These are phyloP conservation scores for Pelargonium fulgidum DNA, from an alignment of 441 rosid species.

Conservation along the genomic window DNA sequence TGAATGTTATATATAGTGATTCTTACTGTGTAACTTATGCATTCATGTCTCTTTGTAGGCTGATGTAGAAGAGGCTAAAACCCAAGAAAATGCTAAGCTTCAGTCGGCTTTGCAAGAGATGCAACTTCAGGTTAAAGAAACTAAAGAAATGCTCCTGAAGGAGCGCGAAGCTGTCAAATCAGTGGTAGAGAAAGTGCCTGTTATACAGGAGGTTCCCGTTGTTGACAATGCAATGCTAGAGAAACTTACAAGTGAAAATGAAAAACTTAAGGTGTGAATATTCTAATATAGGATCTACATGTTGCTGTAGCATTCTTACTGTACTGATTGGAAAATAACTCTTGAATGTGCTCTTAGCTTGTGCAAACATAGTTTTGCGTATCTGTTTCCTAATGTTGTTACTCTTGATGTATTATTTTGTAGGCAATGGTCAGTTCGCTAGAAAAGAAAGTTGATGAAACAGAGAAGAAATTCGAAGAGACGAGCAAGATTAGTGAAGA, in stretches of 20 bases:
- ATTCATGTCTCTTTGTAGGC: conserved; percentile 40
- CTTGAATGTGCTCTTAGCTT: not conserved
- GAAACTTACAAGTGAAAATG: conserved; percentile 73
- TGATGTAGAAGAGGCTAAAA: conserved; percentile 46
- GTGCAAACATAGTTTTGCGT: not conserved
- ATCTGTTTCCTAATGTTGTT: not conserved
- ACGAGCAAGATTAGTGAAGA: conserved; percentile 74
- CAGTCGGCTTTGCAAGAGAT: conserved; percentile 62
- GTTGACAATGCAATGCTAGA: conserved; percentile 46
- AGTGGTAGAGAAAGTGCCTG: conserved; percentile 40
- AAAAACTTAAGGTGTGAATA: conserved; percentile 64
- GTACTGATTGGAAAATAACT: not conserved
- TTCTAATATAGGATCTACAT: not conserved
- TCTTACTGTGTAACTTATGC: conserved; percentile 27
- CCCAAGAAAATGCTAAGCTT: conserved; percentile 54
- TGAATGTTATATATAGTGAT: not conserved
- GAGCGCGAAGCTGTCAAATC: conserved; percentile 66
- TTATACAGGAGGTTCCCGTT: conserved; percentile 78
- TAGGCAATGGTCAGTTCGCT: conserved; percentile 7
- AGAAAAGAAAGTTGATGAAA: not conserved
- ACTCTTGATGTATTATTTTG: not conserved
- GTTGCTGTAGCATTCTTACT: not conserved
- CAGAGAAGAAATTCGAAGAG: conserved; percentile 47
- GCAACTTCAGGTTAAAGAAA: conserved; percentile 67
- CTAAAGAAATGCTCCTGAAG: conserved; percentile 63